These are phyloP conservation scores for Trametes cinnabarina DNA, from an alignment of 768 basidiomycete species.

Conservation along the genomic window DNA sequence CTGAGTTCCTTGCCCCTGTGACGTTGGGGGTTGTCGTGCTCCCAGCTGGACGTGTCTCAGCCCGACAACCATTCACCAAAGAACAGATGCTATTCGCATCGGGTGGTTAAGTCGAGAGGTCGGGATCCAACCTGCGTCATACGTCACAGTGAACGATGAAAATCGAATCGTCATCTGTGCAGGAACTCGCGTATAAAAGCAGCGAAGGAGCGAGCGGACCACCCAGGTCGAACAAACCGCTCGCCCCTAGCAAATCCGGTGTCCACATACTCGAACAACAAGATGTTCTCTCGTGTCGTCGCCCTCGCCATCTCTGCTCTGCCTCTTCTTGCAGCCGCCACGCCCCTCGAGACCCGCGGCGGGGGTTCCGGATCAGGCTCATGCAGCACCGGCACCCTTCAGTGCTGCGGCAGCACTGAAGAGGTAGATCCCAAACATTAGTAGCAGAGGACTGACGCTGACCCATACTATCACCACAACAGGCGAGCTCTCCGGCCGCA, in stretches of 20 bases:
- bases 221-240: neutral
- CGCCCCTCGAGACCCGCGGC: slow-evolving; percentile 3
- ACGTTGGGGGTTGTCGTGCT: slow-evolving; percentile 1
- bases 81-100: neutral
- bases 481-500: neutral
- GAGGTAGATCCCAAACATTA: neutral
- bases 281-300: neutral
- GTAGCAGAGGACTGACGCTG: neutral
- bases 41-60: neutral
- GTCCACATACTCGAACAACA: neutral
- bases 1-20: neutral
- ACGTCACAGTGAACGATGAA: neutral
- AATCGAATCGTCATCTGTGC: neutral
- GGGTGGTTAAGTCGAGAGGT: neutral
- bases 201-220: neutral
- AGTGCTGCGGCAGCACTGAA: neutral
- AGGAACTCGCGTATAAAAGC: neutral
- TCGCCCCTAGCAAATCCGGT: neutral
- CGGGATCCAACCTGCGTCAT: neutral
- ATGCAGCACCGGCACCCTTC: neutral
- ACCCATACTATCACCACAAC: too few relatives aligned
- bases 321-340: slow-evolving; percentile 12
- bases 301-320: neutral
- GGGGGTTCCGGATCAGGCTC: neutral
- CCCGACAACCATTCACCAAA: neutral